Evolutionary conservation across 2,329 filamentous ascomycete genomes (phyloP).

Genomic region (Beauveria sp.): DNA sequence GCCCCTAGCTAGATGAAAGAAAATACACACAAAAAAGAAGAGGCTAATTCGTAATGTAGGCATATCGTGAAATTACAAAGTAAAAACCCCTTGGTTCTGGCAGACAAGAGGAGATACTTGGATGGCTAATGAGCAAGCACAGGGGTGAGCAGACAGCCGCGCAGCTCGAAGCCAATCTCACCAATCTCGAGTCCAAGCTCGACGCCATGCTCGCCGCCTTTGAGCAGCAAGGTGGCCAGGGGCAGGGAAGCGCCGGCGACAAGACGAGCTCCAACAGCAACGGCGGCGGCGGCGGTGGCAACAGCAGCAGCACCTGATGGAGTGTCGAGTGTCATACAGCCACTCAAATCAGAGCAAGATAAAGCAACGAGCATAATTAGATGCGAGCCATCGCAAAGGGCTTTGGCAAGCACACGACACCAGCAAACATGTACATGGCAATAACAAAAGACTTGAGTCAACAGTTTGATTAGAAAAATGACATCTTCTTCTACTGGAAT

Average conservation of each 20-base stretch:
- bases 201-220: constrained; percentile 45
- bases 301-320: neutral
- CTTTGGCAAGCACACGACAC: neutral
- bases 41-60: neutral
- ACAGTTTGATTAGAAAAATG: neutral
- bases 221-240: constrained; percentile 20
- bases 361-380: neutral
- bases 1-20: neutral
- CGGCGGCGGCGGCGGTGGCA: neutral
- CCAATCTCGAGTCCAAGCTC: constrained; percentile 45
- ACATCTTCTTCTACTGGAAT: neutral
- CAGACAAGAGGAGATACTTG: neutral
- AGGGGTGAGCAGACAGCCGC: constrained; percentile 49
- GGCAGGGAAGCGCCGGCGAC: neutral
- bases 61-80: constrained; percentile 16
- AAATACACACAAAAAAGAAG: neutral
- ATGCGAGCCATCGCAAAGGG: neutral
- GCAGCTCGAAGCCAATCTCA: constrained; percentile 44
- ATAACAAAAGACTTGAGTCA: neutral
- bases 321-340: no score
- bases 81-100: neutral
- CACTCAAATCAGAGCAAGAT: no score
- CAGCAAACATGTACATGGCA: neutral
- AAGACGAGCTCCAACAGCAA: neutral
- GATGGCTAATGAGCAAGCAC: neutral